Evolutionary conservation across 2,329 filamentous ascomycete species (phyloP).

Genomic region (Colletotrichum tabaci): DNA sequence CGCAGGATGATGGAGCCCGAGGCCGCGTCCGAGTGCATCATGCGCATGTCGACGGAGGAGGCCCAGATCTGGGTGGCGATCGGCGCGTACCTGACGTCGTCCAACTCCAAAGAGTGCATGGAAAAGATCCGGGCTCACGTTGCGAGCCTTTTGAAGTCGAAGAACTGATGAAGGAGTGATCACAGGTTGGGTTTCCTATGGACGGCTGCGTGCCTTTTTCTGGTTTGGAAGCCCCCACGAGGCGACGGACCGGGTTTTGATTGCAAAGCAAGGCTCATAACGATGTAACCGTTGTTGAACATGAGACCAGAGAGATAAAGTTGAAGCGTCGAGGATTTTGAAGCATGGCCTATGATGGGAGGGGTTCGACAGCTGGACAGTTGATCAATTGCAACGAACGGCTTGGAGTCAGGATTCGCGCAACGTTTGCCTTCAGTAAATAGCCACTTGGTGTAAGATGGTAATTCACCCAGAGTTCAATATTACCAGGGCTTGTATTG

Average conservation of each 20-base stretch:
- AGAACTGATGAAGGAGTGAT: not conserved
- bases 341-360: no score
- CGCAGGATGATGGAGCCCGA: not conserved
- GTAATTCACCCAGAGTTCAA: no score
- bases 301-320: no score
- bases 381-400: not conserved
- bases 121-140: not conserved
- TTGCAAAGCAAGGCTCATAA: not conserved
- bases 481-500: no score
- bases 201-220: no score
- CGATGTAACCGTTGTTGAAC: not conserved
- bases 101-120: not conserved
- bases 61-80: conserved; percentile 6
- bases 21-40: not conserved
- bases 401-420: not conserved
- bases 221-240: not conserved
- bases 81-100: not conserved
- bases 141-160: not conserved
- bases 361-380: no score
- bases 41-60: conserved; percentile 14
- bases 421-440: not conserved
- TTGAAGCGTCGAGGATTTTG: no score
- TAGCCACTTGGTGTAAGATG: no score
- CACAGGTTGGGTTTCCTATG: no score
- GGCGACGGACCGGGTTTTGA: no score